Conservation (phyloP, 805 yeast species). For the Pichia kluyveri region DNA sequence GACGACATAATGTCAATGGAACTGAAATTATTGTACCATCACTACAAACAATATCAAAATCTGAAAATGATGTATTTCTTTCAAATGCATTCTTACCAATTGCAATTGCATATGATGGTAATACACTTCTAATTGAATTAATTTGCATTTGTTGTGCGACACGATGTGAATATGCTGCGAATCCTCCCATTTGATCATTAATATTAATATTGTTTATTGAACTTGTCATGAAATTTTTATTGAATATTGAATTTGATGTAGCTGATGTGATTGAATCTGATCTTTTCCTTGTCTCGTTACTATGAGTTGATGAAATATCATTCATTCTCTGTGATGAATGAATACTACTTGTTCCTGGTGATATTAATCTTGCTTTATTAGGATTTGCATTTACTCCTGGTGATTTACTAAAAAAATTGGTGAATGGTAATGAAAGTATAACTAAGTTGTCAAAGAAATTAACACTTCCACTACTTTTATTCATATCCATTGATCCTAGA, state of each 20-base stretch:
- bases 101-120: conserved; percentile 71
- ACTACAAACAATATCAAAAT: conserved; percentile 62
- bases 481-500: conserved; percentile 43
- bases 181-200: conserved; percentile 25
- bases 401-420: conserved; percentile 30
- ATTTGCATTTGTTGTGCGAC: conserved; percentile 64
- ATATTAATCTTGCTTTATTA: not conserved
- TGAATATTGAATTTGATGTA: not conserved
- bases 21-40: conserved; percentile 63
- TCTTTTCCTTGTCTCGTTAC: not conserved
- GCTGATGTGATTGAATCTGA: conserved; percentile 1
- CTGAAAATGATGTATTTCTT: conserved; percentile 54
- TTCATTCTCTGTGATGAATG: not conserved
- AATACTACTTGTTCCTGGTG: not conserved
- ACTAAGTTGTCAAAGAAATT: conserved; percentile 39
- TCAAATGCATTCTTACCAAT: conserved; percentile 69
- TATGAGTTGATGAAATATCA: not conserved
- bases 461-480: conserved; percentile 36
- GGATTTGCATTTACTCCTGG: not conserved
- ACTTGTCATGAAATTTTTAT: not conserved
- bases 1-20: conserved; percentile 51
- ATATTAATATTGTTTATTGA: not conserved
- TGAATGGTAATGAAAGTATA: conserved; percentile 44
- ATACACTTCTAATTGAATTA: conserved; percentile 58
- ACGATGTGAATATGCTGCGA: conserved; percentile 66